These are phyloP conservation scores for Alloteropsis semialata DNA, from an alignment of 176 grass and related monocot genomes.

Conservation along the genomic window DNA sequence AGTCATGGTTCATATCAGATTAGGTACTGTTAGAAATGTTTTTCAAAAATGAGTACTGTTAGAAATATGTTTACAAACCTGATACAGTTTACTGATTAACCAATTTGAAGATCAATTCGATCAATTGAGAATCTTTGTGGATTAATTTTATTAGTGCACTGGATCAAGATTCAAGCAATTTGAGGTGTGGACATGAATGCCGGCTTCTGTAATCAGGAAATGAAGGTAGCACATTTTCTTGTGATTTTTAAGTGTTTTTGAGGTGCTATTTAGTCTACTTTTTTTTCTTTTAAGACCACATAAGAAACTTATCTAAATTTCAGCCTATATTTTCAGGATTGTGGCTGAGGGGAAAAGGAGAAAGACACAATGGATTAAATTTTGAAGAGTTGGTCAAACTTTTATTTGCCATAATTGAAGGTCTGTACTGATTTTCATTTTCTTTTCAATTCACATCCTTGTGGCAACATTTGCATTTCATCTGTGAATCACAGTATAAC, in stretches of 20 bases:
- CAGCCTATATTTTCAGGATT: background rate
- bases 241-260: background rate
- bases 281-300: background rate
- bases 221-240: background rate
- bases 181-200: background rate
- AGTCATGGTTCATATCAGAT: background rate
- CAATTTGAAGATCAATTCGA: background rate
- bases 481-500: background rate
- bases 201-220: slow-evolving; percentile 12
- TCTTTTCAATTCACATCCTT: background rate
- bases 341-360: background rate
- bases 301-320: background rate
- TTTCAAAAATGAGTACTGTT: background rate
- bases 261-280: background rate
- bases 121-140: slow-evolving; percentile 15
- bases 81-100: background rate
- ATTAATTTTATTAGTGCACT: background rate
- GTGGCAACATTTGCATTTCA: background rate
- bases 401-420: background rate
- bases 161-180: background rate
- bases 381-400: background rate
- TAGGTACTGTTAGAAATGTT: background rate
- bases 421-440: background rate
- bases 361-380: background rate
- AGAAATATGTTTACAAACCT: background rate